phyloP scores from a whole-genome alignment of 2,329 filamentous ascomycete genomes.

The Sarocladium kiliense region DNA sequence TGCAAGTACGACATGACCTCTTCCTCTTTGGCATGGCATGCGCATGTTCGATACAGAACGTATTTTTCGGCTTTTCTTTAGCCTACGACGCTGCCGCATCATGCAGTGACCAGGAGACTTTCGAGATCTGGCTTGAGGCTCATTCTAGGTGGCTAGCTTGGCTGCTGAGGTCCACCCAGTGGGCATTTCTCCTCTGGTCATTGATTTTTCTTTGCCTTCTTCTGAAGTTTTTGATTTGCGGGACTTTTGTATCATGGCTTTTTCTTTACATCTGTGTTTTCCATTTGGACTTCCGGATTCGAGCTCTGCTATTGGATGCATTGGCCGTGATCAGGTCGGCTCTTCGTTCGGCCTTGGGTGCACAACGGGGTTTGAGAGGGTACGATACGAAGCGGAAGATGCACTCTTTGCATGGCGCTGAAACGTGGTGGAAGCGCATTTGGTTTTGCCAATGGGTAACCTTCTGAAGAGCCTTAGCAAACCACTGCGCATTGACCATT shows the following conservation, averaged over 20 bases:
- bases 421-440: too few species aligned
- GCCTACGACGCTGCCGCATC: neutral
- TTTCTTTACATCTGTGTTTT: constrained; percentile 1
- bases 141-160: too few species aligned
- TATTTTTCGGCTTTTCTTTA: constrained; percentile 15
- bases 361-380: neutral
- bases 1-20: constrained; percentile 7
- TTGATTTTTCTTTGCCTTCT: neutral
- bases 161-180: neutral
- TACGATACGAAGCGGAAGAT: neutral
- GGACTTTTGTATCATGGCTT: constrained; percentile 15
- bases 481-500: too few species aligned
- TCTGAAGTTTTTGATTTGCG: neutral
- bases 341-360: constrained; percentile 13
- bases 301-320: neutral
- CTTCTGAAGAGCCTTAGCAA: too few species aligned
- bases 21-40: neutral
- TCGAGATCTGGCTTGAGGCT: neutral
- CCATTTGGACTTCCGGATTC: neutral
- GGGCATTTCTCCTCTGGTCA: too few species aligned
- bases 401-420: too few species aligned
- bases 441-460: too few species aligned
- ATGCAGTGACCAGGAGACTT: neutral
- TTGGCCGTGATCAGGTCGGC: neutral
- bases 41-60: neutral